Conservation (phyloP, 2,329 filamentous ascomycete species). For the Fragosphaeria purpurea region DNA sequence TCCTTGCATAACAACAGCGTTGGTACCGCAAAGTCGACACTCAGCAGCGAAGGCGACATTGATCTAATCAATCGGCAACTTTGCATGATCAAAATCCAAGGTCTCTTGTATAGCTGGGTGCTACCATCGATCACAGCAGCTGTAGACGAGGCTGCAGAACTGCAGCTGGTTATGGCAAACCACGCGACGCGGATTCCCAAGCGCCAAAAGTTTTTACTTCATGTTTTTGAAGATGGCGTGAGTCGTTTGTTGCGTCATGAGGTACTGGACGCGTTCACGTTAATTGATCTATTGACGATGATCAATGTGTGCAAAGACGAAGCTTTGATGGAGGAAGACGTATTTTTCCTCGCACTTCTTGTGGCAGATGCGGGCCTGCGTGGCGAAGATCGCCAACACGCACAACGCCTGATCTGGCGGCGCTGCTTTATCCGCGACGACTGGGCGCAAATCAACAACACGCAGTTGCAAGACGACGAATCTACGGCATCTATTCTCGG, state of each 20-base stretch:
- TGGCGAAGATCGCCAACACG: constrained; percentile 48
- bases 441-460: constrained; percentile 73
- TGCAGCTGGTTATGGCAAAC: constrained; percentile 64
- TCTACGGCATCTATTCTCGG: constrained; percentile 53
- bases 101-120: constrained; percentile 63
- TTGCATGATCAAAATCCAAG: constrained; percentile 67
- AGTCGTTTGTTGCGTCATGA: constrained; percentile 60
- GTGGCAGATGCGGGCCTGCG: constrained; percentile 45
- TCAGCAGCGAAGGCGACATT: constrained; percentile 24
- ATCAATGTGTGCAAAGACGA: constrained; percentile 53
- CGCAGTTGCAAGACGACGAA: constrained; percentile 60
- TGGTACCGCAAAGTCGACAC: background rate
- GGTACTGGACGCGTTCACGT: constrained; percentile 53
- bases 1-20: background rate
- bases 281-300: constrained; percentile 68
- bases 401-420: constrained; percentile 67
- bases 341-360: constrained; percentile 67
- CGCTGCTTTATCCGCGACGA: constrained; percentile 75
- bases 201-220: constrained; percentile 55
- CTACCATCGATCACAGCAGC: constrained; percentile 57
- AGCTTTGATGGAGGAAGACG: constrained; percentile 46
- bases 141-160: constrained; percentile 68
- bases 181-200: constrained; percentile 47
- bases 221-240: constrained; percentile 62
- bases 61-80: constrained; percentile 53